phyloP scores from a whole-genome alignment of 2,329 filamentous ascomycete species.

The Fusarium oxysporum region DNA sequence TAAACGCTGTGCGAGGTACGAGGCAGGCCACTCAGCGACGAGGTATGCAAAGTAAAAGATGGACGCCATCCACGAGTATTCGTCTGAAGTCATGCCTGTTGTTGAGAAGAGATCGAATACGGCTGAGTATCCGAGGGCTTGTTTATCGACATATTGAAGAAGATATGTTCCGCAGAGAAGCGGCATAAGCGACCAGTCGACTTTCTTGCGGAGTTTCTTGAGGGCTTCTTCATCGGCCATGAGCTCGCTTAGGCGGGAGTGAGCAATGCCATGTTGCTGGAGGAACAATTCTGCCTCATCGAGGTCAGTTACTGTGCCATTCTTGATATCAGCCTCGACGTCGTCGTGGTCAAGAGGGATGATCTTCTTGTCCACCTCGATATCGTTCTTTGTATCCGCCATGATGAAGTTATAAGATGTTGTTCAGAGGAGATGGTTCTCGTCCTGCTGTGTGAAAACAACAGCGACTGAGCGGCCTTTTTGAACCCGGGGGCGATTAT shows the following conservation, averaged over 20 bases:
- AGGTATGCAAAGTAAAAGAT: conserved; percentile 67
- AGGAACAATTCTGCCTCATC: conserved; percentile 46
- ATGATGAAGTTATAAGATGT: conserved; percentile 3
- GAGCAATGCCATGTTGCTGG: conserved; percentile 42
- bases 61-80: conserved; percentile 67
- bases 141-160: conserved; percentile 68
- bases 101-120: conserved; percentile 66
- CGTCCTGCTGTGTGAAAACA: neutral
- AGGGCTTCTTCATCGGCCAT: conserved; percentile 42
- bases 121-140: conserved; percentile 64
- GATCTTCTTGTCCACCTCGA: conserved; percentile 39
- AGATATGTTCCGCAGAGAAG: conserved; percentile 62
- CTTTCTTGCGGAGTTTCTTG: conserved; percentile 52
- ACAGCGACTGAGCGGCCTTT: conserved; percentile 24
- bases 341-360: conserved; percentile 35
- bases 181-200: conserved; percentile 64
- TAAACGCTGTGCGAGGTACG: conserved; percentile 50
- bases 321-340: conserved; percentile 42
- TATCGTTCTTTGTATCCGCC: conserved; percentile 34
- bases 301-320: conserved; percentile 39
- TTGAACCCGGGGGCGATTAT: conserved; percentile 29
- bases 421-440: neutral
- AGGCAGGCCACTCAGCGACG: conserved; percentile 55
- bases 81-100: conserved; percentile 57
- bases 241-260: conserved; percentile 39